Base-by-base conservation (phyloP, 768 basidiomycete species). In the Trametopsis cervina region DNA sequence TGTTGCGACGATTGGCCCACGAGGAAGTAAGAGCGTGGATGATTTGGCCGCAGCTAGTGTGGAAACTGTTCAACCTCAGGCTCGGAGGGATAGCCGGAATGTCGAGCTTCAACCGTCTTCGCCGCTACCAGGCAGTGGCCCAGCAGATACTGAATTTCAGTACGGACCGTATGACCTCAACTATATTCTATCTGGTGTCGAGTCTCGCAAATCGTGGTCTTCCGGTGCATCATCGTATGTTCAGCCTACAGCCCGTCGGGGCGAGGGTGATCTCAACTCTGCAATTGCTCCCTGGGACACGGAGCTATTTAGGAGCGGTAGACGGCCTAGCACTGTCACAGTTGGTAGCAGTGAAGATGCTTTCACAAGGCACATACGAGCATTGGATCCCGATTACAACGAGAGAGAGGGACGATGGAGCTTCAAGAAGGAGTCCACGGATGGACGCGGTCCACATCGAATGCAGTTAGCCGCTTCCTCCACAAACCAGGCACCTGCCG, bases 21-120 rank as follows among this genome's bases (percentile, higher is more conserved):
- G 81, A 17, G 74, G 75, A 18, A 84, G 81, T 57, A 72, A 75
- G 53, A 82, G 80, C 56, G 63, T 80, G 54, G 79, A 83, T 41
- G 65, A 74, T 38, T 57, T 64, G 15, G 55, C 59, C 27, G 42
- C 23, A 21, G 40, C 11, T 23, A 17, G 51, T 58, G 22, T 70
- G 77, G 5, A 75, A 83, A n/a, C n/a, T n/a, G 15, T 70, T 70
- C 49, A 79, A 73, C 29, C 76, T 76, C 42, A 67, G 66, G 7
- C 29, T 1, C 55, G 46, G 5, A 60, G 58, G 25, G 59, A 58
- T 47, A 41, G 20, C 17, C 17, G n/a, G 5, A 25, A 25, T 17
- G 17, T 27, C 15, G n/a, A 40, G 13, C 20, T 4, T 18, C 23
- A 47, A 9, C 15, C 35, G 9, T 21, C 25, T 15, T 21, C 33